Evolutionary conservation across 2,329 filamentous ascomycete species (phyloP).

Genomic region (Rutstroemia sp.): DNA sequence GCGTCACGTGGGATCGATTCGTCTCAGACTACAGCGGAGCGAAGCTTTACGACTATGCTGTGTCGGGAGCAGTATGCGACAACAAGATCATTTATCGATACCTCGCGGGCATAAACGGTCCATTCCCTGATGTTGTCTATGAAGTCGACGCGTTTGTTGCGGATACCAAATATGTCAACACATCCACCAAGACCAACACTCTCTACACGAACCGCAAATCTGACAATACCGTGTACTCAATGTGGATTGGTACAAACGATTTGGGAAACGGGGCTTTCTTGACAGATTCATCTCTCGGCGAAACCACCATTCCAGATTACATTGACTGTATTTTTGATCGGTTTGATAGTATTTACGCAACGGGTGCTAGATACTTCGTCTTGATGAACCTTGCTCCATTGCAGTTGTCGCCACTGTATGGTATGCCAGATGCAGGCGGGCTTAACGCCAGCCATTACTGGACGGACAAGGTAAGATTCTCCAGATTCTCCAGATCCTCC

Average conservation of each 20-base stretch:
- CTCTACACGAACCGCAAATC: slow-evolving; percentile 39
- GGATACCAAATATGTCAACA: slow-evolving; percentile 35
- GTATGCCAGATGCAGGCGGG: slow-evolving; percentile 38
- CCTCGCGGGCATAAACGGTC: slow-evolving; percentile 40
- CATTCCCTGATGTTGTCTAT: slow-evolving; percentile 57
- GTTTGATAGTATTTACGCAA: slow-evolving; percentile 55
- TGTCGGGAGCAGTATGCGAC: slow-evolving; percentile 65
- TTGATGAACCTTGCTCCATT: slow-evolving; percentile 63
- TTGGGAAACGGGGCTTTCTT: slow-evolving; percentile 60
- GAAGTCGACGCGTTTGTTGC: slow-evolving; percentile 50
- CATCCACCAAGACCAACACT: slow-evolving; percentile 27
- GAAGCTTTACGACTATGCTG: slow-evolving; percentile 60
- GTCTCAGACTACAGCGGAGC: slow-evolving; percentile 52
- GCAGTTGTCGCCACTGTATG: slow-evolving; percentile 61
- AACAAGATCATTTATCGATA: slow-evolving; percentile 56
- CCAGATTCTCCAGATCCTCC: background rate
- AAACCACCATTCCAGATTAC: slow-evolving; percentile 56
- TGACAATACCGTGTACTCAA: slow-evolving; percentile 60
- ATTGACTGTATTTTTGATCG: slow-evolving; percentile 59
- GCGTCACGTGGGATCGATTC: slow-evolving; percentile 61
- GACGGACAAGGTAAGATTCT: slow-evolving; percentile 27
- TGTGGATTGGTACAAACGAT: slow-evolving; percentile 82
- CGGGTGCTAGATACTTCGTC: slow-evolving; percentile 64
- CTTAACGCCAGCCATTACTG: slow-evolving; percentile 38
- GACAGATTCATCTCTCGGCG: slow-evolving; percentile 49